Evolutionary conservation across 106 monocot species (phyloP).

Genomic region (Alisma plantagoaquatica): DNA sequence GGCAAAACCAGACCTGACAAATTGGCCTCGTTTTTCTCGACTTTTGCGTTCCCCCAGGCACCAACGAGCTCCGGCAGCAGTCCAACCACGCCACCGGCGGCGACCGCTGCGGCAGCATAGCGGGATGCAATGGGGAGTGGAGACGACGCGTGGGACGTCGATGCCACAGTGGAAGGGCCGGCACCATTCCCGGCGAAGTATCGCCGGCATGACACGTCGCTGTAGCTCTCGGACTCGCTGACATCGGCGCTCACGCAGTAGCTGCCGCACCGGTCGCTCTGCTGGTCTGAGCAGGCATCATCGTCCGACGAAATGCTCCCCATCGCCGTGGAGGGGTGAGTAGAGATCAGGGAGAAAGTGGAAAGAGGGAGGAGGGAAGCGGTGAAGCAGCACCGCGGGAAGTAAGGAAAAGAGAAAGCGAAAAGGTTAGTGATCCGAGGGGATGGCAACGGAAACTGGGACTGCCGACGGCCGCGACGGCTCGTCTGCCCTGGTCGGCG

Average conservation of each 20-base stretch:
- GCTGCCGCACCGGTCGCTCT: slow-evolving; percentile 47
- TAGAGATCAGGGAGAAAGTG: neutral
- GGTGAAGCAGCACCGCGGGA: neutral
- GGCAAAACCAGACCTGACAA: neutral
- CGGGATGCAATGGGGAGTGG: slow-evolving; percentile 25
- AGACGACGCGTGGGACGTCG: too few relatives aligned
- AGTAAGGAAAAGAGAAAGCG: too few relatives aligned
- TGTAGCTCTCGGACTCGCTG: slow-evolving; percentile 69
- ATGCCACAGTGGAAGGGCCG: too few relatives aligned
- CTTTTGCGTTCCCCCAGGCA: slow-evolving; percentile 45
- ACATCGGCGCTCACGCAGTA: slow-evolving; percentile 74
- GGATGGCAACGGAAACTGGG: too few relatives aligned
- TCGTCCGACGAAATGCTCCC: slow-evolving; percentile 64
- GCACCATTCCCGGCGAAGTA: too few relatives aligned
- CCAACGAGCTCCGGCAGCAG: neutral
- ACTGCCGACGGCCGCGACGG: neutral
- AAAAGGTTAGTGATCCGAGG: too few relatives aligned
- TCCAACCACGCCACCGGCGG: neutral
- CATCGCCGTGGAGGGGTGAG: too few relatives aligned
- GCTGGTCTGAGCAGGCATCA: slow-evolving; percentile 29
- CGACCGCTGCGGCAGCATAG: slow-evolving; percentile 14
- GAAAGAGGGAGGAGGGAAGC: neutral
- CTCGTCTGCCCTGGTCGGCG: neutral
- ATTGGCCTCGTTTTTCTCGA: slow-evolving; percentile 35
- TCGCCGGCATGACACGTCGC: slow-evolving; percentile 31